Percentiles rank a stretch among this genome's conserved stretches.
phyloP scores from a whole-genome alignment of 768 basidiomycete genomes.

The Baorangia bicolor region DNA sequence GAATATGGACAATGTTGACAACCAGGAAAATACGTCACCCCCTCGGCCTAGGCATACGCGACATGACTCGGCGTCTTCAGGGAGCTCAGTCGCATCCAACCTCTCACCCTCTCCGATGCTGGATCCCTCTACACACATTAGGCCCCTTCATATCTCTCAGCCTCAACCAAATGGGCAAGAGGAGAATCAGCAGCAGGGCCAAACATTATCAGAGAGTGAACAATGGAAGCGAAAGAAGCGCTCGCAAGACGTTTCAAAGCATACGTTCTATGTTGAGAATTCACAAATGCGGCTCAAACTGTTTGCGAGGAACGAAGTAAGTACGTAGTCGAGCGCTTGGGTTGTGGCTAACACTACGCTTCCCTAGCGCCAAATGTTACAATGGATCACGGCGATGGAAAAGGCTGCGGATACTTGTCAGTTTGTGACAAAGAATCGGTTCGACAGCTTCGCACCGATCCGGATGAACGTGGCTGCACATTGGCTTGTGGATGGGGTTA shows the following conservation, averaged over 20 bases:
- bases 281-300: slow-evolving; percentile 88
- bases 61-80: slow-evolving; percentile 27
- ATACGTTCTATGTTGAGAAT: slow-evolving; percentile 93
- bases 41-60: slow-evolving; percentile 3
- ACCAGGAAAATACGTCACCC: not conserved
- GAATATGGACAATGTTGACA: slow-evolving; percentile 6
- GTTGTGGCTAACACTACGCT: slow-evolving; percentile 2
- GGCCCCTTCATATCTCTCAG: slow-evolving; percentile 44
- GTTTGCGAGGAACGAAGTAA: slow-evolving; percentile 82
- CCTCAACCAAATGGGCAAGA: slow-evolving; percentile 19
- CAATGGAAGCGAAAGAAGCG: slow-evolving; percentile 48
- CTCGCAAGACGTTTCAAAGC: slow-evolving; percentile 73
- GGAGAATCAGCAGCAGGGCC: slow-evolving; percentile 20
- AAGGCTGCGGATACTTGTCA: slow-evolving; percentile 72
- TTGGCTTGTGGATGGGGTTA: slow-evolving; percentile 96
- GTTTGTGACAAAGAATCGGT: slow-evolving; percentile 81
- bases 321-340: not conserved
- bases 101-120: slow-evolving; percentile 57
- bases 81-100: slow-evolving; percentile 38
- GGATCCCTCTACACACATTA: slow-evolving; percentile 77
- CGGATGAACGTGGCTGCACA: slow-evolving; percentile 92
- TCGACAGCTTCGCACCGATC: slow-evolving; percentile 92
- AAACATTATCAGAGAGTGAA: slow-evolving; percentile 31
- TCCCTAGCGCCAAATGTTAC: slow-evolving; percentile 86
- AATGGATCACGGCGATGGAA: slow-evolving; percentile 93